Conservation (phyloP, 2,329 filamentous ascomycete species). For the Colletotrichum australisinense region DNA sequence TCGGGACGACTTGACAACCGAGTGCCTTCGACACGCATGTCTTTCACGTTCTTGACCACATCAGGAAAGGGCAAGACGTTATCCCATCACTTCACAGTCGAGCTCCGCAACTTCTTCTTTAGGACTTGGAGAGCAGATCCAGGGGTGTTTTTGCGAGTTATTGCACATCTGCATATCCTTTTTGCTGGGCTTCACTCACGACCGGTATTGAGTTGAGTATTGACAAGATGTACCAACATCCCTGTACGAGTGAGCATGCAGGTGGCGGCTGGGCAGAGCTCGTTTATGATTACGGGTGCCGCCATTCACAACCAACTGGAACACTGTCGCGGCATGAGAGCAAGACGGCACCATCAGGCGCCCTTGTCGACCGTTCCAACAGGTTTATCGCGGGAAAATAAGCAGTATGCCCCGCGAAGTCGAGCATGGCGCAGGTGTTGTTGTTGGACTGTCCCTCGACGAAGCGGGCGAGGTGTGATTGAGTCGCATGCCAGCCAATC, state of each 20-base stretch:
- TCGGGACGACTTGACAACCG: background rate
- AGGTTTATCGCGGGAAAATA: constrained; percentile 7
- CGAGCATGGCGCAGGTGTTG: background rate
- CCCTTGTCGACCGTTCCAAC: constrained; percentile 13
- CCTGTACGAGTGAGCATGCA: constrained; percentile 13
- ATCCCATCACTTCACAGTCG: constrained; percentile 22
- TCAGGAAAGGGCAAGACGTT: constrained; percentile 13
- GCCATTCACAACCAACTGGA: constrained; percentile 15
- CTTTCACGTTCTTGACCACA: background rate
- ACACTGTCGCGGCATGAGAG: constrained; percentile 22
- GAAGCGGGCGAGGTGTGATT: constrained; percentile 33
- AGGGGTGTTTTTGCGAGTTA: constrained; percentile 6
- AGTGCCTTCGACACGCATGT: background rate
- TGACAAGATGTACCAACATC: constrained; percentile 9
- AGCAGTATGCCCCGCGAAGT: constrained; percentile 1
- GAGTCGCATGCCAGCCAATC: constrained; percentile 36
- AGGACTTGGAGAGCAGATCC: constrained; percentile 6
- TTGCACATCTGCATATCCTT: background rate
- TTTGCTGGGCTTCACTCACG: background rate
- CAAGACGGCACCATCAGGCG: constrained; percentile 18
- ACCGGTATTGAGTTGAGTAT: background rate
- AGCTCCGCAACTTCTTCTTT: background rate
- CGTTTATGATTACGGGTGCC: constrained; percentile 6
- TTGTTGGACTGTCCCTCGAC: background rate
- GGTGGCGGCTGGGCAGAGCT: constrained; percentile 9